Base-by-base conservation (phyloP, 1,284 basidiomycete species). In the Rhodotorula glutinis region DNA sequence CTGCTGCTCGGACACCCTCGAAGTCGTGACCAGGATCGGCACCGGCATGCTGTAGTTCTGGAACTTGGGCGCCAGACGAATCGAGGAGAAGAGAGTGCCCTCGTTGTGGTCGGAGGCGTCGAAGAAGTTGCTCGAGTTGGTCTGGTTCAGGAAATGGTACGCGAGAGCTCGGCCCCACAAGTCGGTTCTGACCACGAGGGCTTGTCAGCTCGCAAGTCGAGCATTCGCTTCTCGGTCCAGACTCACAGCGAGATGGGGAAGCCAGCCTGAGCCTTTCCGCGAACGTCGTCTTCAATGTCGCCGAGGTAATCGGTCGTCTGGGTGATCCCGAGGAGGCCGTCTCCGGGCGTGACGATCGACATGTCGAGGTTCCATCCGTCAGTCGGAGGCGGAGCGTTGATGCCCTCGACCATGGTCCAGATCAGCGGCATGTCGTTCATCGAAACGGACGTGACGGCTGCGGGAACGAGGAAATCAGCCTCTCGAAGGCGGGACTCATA, bases 131-230 rank as follows among this genome's bases (percentile, higher is more conserved):
- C 52, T 29, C n/a, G 56, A 52, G 8, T 62, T 71, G 9, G 74
- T 75, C n/a, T 62, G 55, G 60, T 74, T 73, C 25, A 70, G 63
- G 62, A 76, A 75, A 59, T 76, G 75, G 51, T 67, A 70, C 7
- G 58, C 49, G 1, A 74, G 66, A 1, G 72, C 74, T 4, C 67
- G 41, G 11, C 70, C 61, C 62, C 65, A 65, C 10, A 65, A 16
- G 25, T 65, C 63, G 27, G 51, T 52, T 23, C 33, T 55, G 17
- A 27, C 7, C 25, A 3, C 14, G 41, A 44, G 8, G 7, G 4
- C 17, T 21, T 23, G 41, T 25, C 23, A 38, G n/a, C 38, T 4
- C 23, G 33, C 8, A 4, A 25, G 16, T 41, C 43, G 17, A 19
- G 14, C 43, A 10, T 43, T 9, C 41, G 17, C 41, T 43, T 43